phyloP scores from a whole-genome alignment of 768 basidiomycete species.

The Pleurotus giganteus region DNA sequence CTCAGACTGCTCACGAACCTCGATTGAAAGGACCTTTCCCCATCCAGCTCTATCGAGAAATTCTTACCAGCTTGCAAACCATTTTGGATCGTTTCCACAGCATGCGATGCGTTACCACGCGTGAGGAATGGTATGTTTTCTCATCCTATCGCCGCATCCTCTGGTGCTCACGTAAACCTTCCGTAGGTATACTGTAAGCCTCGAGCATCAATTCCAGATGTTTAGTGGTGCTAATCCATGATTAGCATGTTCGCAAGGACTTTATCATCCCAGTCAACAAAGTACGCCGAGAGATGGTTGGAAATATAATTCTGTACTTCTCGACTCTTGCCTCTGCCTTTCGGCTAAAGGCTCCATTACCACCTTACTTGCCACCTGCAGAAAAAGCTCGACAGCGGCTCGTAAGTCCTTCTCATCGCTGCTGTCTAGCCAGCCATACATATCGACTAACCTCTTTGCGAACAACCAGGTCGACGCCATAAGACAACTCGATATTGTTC shows the following conservation, averaged over 20 bases:
- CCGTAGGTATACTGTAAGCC: slow-evolving; percentile 68
- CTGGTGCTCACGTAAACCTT: slow-evolving; percentile 7
- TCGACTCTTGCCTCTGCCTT: slow-evolving; percentile 79
- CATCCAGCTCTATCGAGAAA: slow-evolving; percentile 75
- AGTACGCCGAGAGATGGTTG: slow-evolving; percentile 91
- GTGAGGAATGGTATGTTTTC: slow-evolving; percentile 80
- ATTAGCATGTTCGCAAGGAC: slow-evolving; percentile 74
- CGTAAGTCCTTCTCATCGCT: slow-evolving; percentile 36
- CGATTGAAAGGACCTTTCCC: slow-evolving; percentile 96
- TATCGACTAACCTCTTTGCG: slow-evolving; percentile 1
- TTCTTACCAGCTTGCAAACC: slow-evolving; percentile 78
- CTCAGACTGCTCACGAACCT: slow-evolving; percentile 90
- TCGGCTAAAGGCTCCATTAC: slow-evolving; percentile 86
- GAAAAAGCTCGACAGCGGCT: slow-evolving; percentile 80
- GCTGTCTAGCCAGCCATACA: not conserved
- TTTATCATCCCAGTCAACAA: slow-evolving; percentile 90
- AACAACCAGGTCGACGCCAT: slow-evolving; percentile 72
- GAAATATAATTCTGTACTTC: slow-evolving; percentile 90
- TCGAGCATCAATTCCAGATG: not conserved
- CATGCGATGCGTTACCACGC: slow-evolving; percentile 95
- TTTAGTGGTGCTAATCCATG: not conserved
- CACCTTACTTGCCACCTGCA: slow-evolving; percentile 93
- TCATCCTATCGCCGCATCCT: slow-evolving; percentile 10
- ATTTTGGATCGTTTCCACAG: slow-evolving; percentile 90
- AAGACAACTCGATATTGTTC: slow-evolving; percentile 83